These are phyloP conservation scores for Holtermanniella nyarrowii DNA, from an alignment of 768 basidiomycete genomes.

Conservation along the genomic window DNA sequence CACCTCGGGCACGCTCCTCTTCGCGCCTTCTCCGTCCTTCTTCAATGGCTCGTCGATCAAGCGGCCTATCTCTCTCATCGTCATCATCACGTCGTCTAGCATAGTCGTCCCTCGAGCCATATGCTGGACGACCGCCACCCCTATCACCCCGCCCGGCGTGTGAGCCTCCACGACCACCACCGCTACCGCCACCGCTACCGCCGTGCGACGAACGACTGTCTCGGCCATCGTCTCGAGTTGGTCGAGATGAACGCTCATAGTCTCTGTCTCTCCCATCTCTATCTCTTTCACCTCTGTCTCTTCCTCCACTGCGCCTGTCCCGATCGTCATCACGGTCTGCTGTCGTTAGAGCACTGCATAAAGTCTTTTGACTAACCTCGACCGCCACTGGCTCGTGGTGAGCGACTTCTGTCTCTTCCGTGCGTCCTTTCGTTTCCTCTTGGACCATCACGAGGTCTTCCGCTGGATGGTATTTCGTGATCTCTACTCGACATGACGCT, in stretches of 20 bases:
- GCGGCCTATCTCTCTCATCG: slow-evolving; percentile 24
- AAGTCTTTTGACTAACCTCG: neutral
- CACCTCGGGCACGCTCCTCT: slow-evolving; percentile 30
- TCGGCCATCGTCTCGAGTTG: slow-evolving; percentile 2
- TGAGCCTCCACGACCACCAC: neutral
- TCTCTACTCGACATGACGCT: neutral
- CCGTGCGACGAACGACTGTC: slow-evolving; percentile 5
- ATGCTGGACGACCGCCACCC: neutral
- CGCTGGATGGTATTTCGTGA: neutral
- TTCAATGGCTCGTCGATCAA: slow-evolving; percentile 36
- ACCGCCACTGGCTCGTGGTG: neutral
- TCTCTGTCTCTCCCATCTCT: slow-evolving; percentile 3
- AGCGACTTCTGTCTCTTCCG: neutral
- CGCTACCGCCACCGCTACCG: neutral
- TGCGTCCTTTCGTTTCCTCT: neutral
- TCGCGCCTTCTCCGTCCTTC: slow-evolving; percentile 35
- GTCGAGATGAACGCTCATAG: neutral
- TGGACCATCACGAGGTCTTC: neutral
- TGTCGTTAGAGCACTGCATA: neutral
- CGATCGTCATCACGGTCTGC: neutral
- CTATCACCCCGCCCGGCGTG: neutral
- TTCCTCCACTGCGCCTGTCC: neutral
- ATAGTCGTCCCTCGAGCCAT: neutral
- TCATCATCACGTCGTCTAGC: neutral
- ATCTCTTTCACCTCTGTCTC: slow-evolving; percentile 6